Base-by-base conservation (phyloP, 176 grass and related monocot genomes). In the Poa pratensis region DNA sequence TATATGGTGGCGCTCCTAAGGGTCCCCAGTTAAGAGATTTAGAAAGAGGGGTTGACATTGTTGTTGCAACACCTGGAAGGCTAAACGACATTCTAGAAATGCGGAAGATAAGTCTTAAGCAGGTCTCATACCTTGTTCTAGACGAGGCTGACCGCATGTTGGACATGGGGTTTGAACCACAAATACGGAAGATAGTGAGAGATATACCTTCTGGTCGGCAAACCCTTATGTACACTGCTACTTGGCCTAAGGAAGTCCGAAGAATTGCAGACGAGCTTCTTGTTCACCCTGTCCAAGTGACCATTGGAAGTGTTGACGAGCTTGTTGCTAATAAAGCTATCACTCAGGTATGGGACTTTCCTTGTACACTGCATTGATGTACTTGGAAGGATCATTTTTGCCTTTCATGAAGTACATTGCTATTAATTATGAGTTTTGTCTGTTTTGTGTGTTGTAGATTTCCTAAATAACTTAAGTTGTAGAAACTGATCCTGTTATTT, bases 181-280 rank as follows among this genome's bases (percentile, higher is more conserved):
- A 99, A 78, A 99, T 99, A 84, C 73, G 91, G 39, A 99, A 92
- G 84, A 99, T 99, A 80, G 92, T 99, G 76, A 94, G 92, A 79
- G 91, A 88, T 26, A 86, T 99, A 87, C 93, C 96, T 78, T 81
- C 82, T 74, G 58, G 79, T 81, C 88, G 91, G 20, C 96, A 99
- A 85, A 99, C 96, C n/a, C 93, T 99, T 80, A 99, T 99, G 96
- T 99, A 94, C 60, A 99, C 96, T 83, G 96, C 96, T 83, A 96
- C 96, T 30, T 99, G 96, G 96, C 96, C 96, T 12, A 99, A 99
- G 78, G 96, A 99, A 84, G 96, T 99, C 11, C 71, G 91, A 70
- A 91, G 82, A 69, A 99, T 99, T 89, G 96, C 96, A 75, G 84
- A 86, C 17, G 96, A 99, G 86, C 84, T 99, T 83, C 93, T 99